These are phyloP conservation scores for Tolypocladium pustulatum DNA, from an alignment of 2,329 filamentous ascomycete genomes.

Conservation along the genomic window DNA sequence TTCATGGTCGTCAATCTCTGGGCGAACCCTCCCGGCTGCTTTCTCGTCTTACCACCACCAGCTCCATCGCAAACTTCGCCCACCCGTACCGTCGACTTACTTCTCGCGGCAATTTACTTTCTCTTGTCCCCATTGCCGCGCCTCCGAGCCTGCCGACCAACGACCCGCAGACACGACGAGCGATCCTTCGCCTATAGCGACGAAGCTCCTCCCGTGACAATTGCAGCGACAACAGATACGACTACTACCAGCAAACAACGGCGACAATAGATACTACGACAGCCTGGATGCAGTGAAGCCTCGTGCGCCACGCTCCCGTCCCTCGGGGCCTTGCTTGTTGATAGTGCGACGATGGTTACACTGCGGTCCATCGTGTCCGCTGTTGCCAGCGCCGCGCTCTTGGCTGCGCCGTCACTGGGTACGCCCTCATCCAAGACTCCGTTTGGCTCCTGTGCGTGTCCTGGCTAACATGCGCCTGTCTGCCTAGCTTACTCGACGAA, in stretches of 20 bases:
- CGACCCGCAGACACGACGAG: not conserved
- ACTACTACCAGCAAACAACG: not conserved
- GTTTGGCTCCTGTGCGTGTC: not conserved
- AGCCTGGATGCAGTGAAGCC: slow-evolving; percentile 1
- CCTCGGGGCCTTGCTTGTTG: slow-evolving; percentile 2
- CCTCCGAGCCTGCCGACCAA: not conserved
- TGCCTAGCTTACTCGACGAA: slow-evolving; percentile 56
- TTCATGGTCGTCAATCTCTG: not conserved
- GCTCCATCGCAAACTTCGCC: not conserved
- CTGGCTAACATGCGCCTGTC: slow-evolving; percentile 11
- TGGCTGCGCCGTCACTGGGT: slow-evolving; percentile 13
- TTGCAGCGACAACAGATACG: not conserved
- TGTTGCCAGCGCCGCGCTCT: slow-evolving; percentile 11
- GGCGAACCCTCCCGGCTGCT: not conserved
- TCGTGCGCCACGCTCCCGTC: not conserved
- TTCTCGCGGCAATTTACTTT: not conserved
- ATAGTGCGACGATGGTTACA: slow-evolving; percentile 12
- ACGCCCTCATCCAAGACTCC: slow-evolving; percentile 7
- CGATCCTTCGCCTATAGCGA: not conserved
- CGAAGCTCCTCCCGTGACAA: not conserved
- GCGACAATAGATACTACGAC: not conserved
- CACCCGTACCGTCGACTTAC: not conserved
- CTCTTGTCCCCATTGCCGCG: not conserved
- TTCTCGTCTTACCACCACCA: not conserved
- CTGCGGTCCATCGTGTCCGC: slow-evolving; percentile 13